Evolutionary conservation across 2,329 filamentous ascomycete species (phyloP), one percentile per base, ranked within the genome.

Genomic region (Penicillium frequentans): DNA sequence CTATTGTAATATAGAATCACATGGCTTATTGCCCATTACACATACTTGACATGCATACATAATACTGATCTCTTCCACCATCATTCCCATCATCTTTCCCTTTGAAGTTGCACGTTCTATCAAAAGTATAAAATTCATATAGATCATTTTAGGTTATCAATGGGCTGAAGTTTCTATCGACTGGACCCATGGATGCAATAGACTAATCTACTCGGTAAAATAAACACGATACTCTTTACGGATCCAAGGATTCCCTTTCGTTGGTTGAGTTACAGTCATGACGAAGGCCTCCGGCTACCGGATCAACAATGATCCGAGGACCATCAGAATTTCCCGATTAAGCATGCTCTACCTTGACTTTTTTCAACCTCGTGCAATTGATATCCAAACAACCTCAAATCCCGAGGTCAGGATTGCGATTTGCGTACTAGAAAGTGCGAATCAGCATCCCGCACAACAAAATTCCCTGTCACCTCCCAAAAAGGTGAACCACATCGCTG

Each of bases 1-100:
- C 57, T 60, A 27, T 67, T 73, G 71, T 73, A 73, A 72, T 73
- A 71, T 73, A 73, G 61, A 59, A 58, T 48, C 56, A 55, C 58
- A 56, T 49, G 63, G 63, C 54, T 16, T 54, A 51, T 35, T 52
- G 60, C 56, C 61, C 57, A 59, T 54, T 56, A 59, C 56, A 68
- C 64, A 66, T 63, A 68, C 52, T 46, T 62, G 49, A 55, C 35
- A 57, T 64, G 39, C 54, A 57, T 39, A 39, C 35, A 39, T 60
- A 60, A 54, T 52, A 57, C 14, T 52, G n/a, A 26, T 43, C 42
- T 19, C 26, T 11, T 37, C 26, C 33, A 9, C n/a, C n/a, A 35
- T 24, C 35, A 4, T 35, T 26, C 11, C 21, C n/a, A 9, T 10
- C n/a, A 35, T 24, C 35, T 8, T 35, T 26, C 11, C 14, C n/a